A percentile compares a stretch with the other conserved stretches of the same genome.
Evolutionary conservation across 2,329 filamentous ascomycete species (phyloP).

Genomic region (Cadophora sp.): DNA sequence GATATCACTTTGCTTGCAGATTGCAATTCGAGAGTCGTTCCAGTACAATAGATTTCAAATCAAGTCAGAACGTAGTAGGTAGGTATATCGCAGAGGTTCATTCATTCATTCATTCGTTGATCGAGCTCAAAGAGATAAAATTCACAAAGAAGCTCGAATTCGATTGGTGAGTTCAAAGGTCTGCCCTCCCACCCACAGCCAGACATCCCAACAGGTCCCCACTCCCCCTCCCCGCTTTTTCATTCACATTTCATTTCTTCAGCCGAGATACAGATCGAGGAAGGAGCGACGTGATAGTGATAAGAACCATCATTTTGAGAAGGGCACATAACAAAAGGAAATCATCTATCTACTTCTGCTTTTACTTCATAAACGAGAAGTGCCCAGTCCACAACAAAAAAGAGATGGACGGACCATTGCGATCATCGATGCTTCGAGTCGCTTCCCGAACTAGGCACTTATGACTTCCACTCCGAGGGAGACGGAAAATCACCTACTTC

Average conservation of each 20-base stretch:
- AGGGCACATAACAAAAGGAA: too few species aligned
- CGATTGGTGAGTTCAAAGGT: not conserved
- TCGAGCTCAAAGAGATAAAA: not conserved
- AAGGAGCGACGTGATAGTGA: not conserved
- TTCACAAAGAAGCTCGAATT: not conserved
- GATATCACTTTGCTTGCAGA: not conserved
- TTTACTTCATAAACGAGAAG: too few species aligned
- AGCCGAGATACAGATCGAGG: not conserved
- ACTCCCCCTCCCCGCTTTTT: not conserved
- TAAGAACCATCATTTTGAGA: too few species aligned
- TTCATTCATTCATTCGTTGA: not conserved
- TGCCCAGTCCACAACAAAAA: too few species aligned
- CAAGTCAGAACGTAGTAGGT: too few species aligned
- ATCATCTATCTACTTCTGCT: too few species aligned
- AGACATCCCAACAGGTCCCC: not conserved
- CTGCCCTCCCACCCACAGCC: not conserved
- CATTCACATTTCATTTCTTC: not conserved
- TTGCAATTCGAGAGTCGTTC: too few species aligned
- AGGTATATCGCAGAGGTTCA: not conserved
- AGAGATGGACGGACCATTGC: not conserved
- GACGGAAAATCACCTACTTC: not conserved
- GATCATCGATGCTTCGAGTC: not conserved
- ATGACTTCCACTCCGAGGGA: not conserved
- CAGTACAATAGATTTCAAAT: too few species aligned
- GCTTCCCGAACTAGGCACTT: not conserved